Evolutionary conservation across 228 moss, liverwort and hornwort species (phyloP).

Genomic region (Sphagnum fallax): DNA sequence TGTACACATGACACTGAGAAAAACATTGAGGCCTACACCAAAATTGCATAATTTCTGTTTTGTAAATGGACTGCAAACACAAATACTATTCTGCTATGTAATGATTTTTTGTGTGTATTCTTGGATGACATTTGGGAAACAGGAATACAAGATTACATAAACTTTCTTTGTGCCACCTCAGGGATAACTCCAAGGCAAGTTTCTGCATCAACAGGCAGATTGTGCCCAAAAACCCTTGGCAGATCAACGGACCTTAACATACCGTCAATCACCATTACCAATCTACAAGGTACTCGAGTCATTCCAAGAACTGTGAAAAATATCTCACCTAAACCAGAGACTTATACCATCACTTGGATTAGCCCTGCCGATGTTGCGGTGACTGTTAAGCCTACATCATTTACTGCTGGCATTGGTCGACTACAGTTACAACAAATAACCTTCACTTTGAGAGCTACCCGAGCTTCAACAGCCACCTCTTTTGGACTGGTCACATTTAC

Average conservation of each 20-base stretch:
- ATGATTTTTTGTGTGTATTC: too few species aligned
- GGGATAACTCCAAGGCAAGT: too few species aligned
- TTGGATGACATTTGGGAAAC: too few species aligned
- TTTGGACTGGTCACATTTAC: conserved; percentile 12
- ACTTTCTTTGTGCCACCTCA: too few species aligned
- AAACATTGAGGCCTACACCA: too few species aligned
- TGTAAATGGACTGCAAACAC: too few species aligned
- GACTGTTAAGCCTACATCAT: conserved; percentile 9
- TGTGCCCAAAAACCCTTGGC: conserved; percentile 40
- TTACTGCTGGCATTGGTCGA: conserved; percentile 1
- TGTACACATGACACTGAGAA: too few species aligned
- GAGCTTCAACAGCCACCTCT: neutral
- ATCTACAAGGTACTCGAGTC: conserved; percentile 60
- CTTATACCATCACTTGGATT: neutral
- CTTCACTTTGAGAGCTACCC: conserved; percentile 3
- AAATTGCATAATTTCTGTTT: too few species aligned
- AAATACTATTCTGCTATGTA: too few species aligned
- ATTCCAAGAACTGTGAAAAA: conserved; percentile 50
- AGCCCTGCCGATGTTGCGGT: conserved; percentile 5
- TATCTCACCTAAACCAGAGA: conserved; percentile 2
- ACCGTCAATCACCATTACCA: conserved; percentile 79
- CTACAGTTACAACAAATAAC: conserved; percentile 9
- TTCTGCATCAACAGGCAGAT: conserved; percentile 44
- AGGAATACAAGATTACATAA: too few species aligned
- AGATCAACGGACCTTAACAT: conserved; percentile 77